Conservation (phyloP, 2,329 filamentous ascomycete genomes). For the Penicillium sp. region DNA sequence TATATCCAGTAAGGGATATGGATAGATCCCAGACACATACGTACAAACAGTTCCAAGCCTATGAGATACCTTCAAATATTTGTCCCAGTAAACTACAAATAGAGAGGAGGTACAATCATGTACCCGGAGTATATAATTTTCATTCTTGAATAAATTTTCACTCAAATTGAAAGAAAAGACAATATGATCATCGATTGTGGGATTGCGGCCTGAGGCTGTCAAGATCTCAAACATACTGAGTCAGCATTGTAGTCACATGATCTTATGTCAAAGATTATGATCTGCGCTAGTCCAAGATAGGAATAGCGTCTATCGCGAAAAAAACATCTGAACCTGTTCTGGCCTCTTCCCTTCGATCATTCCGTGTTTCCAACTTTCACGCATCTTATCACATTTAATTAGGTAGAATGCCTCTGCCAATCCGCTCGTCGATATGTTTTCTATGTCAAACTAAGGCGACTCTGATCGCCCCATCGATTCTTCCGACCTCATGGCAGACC, state of each 20-base stretch:
- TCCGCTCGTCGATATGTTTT: conserved; percentile 32
- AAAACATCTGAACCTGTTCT: conserved; percentile 10
- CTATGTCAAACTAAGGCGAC: conserved; percentile 31
- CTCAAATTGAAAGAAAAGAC: background rate
- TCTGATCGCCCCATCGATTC: conserved; percentile 9
- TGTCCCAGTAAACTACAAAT: background rate
- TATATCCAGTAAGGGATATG: background rate
- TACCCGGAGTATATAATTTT: too few species aligned
- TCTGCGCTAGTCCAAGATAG: conserved; percentile 5
- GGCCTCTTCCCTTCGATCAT: conserved; percentile 4
- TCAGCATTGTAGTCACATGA: background rate
- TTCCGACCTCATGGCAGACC: conserved; percentile 29
- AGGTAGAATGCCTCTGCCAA: conserved; percentile 31
- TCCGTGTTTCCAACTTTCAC: background rate
- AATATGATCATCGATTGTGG: background rate
- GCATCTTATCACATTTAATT: conserved; percentile 15
- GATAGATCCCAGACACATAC: background rate
- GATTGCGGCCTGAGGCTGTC: background rate
- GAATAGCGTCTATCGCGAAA: conserved; percentile 6
- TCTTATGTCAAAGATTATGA: background rate
- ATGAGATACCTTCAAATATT: background rate
- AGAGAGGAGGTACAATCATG: background rate
- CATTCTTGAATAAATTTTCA: background rate
- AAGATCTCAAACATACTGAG: background rate
- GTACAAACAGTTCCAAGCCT: too few species aligned